A percentile compares a stretch with the other conserved stretches of the same genome.
Conservation (phyloP, 768 basidiomycete genomes). For the Termitomyces titanicus region DNA sequence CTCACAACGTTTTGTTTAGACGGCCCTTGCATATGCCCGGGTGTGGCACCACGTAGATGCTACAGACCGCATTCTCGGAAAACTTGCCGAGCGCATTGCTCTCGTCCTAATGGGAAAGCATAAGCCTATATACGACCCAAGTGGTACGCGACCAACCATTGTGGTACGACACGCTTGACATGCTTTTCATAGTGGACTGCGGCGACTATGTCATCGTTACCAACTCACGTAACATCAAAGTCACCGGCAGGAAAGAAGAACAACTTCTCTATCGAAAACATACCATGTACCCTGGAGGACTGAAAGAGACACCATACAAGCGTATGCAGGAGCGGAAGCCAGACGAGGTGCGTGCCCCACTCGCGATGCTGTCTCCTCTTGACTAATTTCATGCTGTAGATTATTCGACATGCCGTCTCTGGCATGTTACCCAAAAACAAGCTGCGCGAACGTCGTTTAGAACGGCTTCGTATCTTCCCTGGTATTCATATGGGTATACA, state of each 20-base stretch:
- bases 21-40: constrained; percentile 91
- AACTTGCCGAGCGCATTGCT: constrained; percentile 91
- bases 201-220: constrained; percentile 98
- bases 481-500: constrained; percentile 75
- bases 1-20: constrained; percentile 47
- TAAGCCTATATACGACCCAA: constrained; percentile 94
- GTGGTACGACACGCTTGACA: not conserved
- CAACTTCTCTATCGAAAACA: constrained; percentile 89
- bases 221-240: constrained; percentile 76
- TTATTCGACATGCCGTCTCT: constrained; percentile 92
- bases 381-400: constrained; percentile 41
- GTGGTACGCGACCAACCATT: constrained; percentile 47
- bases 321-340: constrained; percentile 83
- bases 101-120: constrained; percentile 98
- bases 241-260: constrained; percentile 86
- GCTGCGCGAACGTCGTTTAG: constrained; percentile 83
- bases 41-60: constrained; percentile 97
- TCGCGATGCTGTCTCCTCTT: not conserved
- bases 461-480: constrained; percentile 85
- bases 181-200: constrained; percentile 67
- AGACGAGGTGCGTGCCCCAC: constrained; percentile 68
- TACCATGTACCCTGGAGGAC: constrained; percentile 88
- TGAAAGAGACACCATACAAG: constrained; percentile 87
- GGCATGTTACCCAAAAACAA: constrained; percentile 99
- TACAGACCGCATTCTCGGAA: constrained; percentile 86